phyloP scores from a whole-genome alignment of 768 basidiomycete species.

The Boletales sp. region DNA sequence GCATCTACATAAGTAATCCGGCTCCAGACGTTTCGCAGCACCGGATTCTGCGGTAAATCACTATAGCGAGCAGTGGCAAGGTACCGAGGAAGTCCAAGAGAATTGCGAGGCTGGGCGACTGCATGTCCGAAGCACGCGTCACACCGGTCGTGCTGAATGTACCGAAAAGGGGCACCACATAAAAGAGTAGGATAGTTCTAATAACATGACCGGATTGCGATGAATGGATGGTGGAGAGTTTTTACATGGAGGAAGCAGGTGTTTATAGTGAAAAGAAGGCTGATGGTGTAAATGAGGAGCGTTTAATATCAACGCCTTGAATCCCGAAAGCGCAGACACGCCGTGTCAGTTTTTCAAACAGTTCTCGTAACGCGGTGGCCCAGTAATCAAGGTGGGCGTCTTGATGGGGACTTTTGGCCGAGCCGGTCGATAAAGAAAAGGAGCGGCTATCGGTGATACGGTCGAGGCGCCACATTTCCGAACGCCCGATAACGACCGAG shows the following conservation, averaged over 20 bases:
- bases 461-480: constrained; percentile 17
- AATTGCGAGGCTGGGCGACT: constrained; percentile 8
- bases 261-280: constrained; percentile 11
- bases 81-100: neutral
- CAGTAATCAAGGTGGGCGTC: constrained; percentile 22
- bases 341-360: constrained; percentile 10
- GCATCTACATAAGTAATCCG: neutral
- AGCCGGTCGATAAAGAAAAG: constrained; percentile 3
- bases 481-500: constrained; percentile 14
- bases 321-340: constrained; percentile 9
- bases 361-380: constrained; percentile 14
- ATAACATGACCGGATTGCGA: neutral
- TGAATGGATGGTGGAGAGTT: neutral
- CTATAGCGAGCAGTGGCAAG: constrained; percentile 7
- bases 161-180: constrained; percentile 17
- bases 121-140: constrained; percentile 1
- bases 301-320: constrained; percentile 8
- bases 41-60: too few relatives aligned
- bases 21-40: neutral
- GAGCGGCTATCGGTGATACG: constrained; percentile 11
- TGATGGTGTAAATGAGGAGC: constrained; percentile 24
- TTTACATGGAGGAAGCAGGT: constrained; percentile 9
- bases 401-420: constrained; percentile 7
- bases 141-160: constrained; percentile 7
- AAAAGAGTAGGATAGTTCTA: constrained; percentile 11